Base-by-base conservation (phyloP, 495 filamentous ascomycete species). In the Penicillium paxilli region DNA sequence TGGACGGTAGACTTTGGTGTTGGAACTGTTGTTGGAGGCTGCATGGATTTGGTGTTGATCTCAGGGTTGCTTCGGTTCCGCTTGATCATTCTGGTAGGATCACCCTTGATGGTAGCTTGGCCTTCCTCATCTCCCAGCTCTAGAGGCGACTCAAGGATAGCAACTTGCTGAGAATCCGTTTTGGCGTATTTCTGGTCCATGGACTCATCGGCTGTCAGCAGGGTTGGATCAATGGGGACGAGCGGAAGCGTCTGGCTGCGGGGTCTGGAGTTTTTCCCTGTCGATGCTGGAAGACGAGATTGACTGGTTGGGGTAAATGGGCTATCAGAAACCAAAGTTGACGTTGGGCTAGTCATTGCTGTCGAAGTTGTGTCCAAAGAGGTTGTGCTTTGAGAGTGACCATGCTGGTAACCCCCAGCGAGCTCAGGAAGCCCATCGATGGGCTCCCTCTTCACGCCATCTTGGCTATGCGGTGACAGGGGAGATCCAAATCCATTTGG, bases 201-300 rank as follows among this genome's bases (percentile, higher is more conserved):
- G 2, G 77, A 70, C 44, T 85, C 77, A 19, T 84, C 70, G 49
- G 84, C 80, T 37, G 87, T 83, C 60, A 91, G 82, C 62, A 89
- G 87, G 44, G 83, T 84, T 5, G 89, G 80, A 59, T 94, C 88
- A 26, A 85, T 72, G 32, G 75, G 68, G 47, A 88, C 70, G 23
- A 85, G 81, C 22, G 94, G 92, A 49, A 96, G 94, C 0, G 94
- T 98, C 70, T 96, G 92, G 69, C 92, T 95, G 66, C 94, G 84
- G 22, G 90, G 92, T 28, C 92, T 83, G 60, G 85, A 86, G 50
- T 79, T 78, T 55, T 77, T 77, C 45, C 65, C 74, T 45, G 75
- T 75, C 14, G 78, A 72, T 4, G 79, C 75, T 26, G 83, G 80
- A 7, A 87, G 77, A 40, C 84, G 78, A 26, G 78, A 82, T 47